Evolutionary conservation across 768 basidiomycete species (phyloP).

Genomic region (Sistotremastrum suecicum): DNA sequence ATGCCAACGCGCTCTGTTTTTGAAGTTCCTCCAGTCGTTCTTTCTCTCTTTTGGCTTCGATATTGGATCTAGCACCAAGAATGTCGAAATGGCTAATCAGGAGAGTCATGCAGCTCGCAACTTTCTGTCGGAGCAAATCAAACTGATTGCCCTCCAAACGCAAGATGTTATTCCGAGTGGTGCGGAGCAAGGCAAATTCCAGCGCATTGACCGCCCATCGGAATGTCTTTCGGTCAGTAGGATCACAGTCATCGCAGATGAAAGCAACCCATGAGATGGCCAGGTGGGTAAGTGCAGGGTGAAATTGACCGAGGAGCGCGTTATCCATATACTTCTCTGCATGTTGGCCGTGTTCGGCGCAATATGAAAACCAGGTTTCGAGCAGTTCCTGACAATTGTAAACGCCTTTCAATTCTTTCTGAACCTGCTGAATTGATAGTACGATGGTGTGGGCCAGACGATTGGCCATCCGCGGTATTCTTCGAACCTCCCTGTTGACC

Average conservation of each 20-base stretch:
- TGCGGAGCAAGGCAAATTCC: constrained; percentile 82
- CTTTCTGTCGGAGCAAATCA: constrained; percentile 76
- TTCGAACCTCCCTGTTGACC: constrained; percentile 81
- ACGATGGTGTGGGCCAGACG: constrained; percentile 87
- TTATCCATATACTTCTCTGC: constrained; percentile 82
- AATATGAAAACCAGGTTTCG: constrained; percentile 91
- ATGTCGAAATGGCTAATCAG: constrained; percentile 97
- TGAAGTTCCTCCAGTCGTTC: constrained; percentile 61
- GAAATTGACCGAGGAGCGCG: constrained; percentile 55
- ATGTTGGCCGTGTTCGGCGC: constrained; percentile 91
- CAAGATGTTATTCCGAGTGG: constrained; percentile 77
- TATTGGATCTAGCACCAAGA: constrained; percentile 78
- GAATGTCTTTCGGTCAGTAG: constrained; percentile 90
- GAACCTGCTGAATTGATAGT: constrained; percentile 80
- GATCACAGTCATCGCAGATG: constrained; percentile 96
- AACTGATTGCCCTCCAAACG: constrained; percentile 84
- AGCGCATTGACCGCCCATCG: constrained; percentile 96
- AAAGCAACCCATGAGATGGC: constrained; percentile 98
- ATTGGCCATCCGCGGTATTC: constrained; percentile 81
- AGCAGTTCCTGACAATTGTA: constrained; percentile 69
- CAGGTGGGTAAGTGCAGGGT: constrained; percentile 70
- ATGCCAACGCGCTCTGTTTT: constrained; percentile 37
- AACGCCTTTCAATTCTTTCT: constrained; percentile 43
- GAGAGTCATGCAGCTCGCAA: constrained; percentile 93
- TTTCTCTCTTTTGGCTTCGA: constrained; percentile 82